These are phyloP conservation scores for Chondrostereum purpureum DNA, from an alignment of 1,284 basidiomycete species.

Conservation along the genomic window DNA sequence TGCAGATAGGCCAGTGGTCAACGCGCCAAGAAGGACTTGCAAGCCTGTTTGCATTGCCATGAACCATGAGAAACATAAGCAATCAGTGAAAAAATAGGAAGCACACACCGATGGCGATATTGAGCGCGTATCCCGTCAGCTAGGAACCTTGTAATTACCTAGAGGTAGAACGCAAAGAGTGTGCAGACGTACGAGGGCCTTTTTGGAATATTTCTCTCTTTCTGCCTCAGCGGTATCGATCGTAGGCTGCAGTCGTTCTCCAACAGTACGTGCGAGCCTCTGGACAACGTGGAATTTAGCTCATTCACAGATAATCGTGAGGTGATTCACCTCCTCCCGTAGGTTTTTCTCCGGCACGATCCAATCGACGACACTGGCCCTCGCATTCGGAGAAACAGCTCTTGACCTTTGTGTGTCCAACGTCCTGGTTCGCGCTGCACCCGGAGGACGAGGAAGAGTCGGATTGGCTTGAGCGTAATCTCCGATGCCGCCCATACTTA, in stretches of 20 bases:
- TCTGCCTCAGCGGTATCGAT: constrained; percentile 32
- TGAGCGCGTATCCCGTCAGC: constrained; percentile 44
- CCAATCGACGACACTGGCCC: constrained; percentile 24
- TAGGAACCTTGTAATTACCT: constrained; percentile 28
- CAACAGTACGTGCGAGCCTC: constrained; percentile 24
- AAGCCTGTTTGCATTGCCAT: too few species aligned
- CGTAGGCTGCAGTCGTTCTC: constrained; percentile 39
- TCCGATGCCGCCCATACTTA: too few species aligned
- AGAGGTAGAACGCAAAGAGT: neutral
- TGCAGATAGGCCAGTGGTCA: constrained; percentile 62
- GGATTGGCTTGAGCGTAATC: neutral
- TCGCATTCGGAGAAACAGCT: constrained; percentile 4
- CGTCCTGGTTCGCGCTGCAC: neutral
- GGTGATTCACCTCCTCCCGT: constrained; percentile 19
- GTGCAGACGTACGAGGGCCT: constrained; percentile 18
- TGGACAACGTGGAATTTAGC: constrained; percentile 11
- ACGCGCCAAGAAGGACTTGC: constrained; percentile 57
- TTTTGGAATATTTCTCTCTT: constrained; percentile 32
- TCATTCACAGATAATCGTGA: neutral
- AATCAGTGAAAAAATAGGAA: too few species aligned
- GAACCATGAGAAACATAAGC: too few species aligned
- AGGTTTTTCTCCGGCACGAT: constrained; percentile 26
- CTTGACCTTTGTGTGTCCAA: neutral
- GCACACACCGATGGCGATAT: constrained; percentile 37
- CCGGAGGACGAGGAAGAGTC: neutral